Percentiles rank a stretch among this genome's conserved stretches.
phyloP scores from a whole-genome alignment of 2,329 filamentous ascomycete genomes.

The Diatrype stigma region DNA sequence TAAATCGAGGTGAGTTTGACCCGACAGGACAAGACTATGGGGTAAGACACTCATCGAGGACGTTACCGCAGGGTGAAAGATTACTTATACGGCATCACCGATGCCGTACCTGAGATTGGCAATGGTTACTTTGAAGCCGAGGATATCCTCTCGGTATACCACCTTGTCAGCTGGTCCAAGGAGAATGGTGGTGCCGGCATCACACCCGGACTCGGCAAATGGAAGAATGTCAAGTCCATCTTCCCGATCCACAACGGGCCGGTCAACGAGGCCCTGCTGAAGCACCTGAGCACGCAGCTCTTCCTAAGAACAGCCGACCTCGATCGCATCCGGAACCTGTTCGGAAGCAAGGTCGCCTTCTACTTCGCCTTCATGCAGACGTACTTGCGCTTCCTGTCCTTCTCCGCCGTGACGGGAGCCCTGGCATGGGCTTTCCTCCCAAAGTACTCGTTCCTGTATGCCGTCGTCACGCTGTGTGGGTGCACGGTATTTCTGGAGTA shows the following conservation, averaged over 20 bases:
- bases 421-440: constrained; percentile 65
- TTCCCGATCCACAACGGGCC: constrained; percentile 60
- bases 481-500: constrained; percentile 72
- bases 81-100: constrained; percentile 68
- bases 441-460: constrained; percentile 67
- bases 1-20: constrained; percentile 52
- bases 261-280: constrained; percentile 52
- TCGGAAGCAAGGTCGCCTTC: constrained; percentile 67
- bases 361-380: constrained; percentile 81
- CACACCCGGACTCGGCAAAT: constrained; percentile 52
- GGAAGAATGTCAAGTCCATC: constrained; percentile 56
- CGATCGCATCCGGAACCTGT: constrained; percentile 57
- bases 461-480: constrained; percentile 63
- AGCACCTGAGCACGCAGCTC: constrained; percentile 50
- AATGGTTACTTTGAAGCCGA: constrained; percentile 55
- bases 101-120: constrained; percentile 57
- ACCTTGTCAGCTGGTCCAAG: constrained; percentile 57
- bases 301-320: constrained; percentile 48
- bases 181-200: constrained; percentile 59
- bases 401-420: constrained; percentile 66
- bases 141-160: constrained; percentile 65
- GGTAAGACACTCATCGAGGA: background rate
- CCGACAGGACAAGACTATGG: background rate
- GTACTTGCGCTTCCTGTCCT: constrained; percentile 67
- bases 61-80: constrained; percentile 57